phyloP scores from a whole-genome alignment of 2,329 filamentous ascomycete genomes.

The Ophiostoma pallidulum region DNA sequence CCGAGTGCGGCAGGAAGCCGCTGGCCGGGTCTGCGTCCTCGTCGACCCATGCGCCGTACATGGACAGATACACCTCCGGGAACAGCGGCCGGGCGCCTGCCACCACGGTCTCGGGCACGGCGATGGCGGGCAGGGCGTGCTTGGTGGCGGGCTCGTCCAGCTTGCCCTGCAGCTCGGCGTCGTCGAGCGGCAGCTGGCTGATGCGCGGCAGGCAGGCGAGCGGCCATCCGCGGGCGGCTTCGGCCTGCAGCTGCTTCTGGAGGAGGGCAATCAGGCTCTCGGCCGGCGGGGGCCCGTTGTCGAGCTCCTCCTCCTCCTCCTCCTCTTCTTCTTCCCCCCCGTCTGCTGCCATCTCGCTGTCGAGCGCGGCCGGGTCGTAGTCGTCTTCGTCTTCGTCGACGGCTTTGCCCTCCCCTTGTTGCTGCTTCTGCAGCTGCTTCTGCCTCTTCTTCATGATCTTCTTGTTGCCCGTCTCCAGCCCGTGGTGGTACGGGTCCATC shows the following conservation, averaged over 20 bases:
- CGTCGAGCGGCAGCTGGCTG: constrained; percentile 54
- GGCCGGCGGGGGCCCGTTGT: constrained; percentile 53
- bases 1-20: constrained; percentile 78
- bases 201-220: constrained; percentile 60
- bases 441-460: background rate
- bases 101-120: constrained; percentile 64
- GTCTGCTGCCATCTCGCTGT: constrained; percentile 1
- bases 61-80: constrained; percentile 88
- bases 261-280: constrained; percentile 68
- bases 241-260: constrained; percentile 74
- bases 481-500: constrained; percentile 69
- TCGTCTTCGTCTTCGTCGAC: constrained; percentile 5
- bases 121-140: constrained; percentile 67
- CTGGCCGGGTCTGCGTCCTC: constrained; percentile 25
- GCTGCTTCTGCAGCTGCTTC: background rate
- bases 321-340: background rate
- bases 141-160: constrained; percentile 50
- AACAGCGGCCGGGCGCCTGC: constrained; percentile 70
- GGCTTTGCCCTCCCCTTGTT: background rate
- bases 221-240: constrained; percentile 66
- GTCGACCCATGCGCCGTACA: constrained; percentile 44
- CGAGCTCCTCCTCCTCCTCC: constrained; percentile 39
- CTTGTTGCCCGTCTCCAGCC: constrained; percentile 2
- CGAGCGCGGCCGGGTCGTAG: background rate
- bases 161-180: constrained; percentile 51